phyloP scores from a whole-genome alignment of 345 rosid species.

The Citropsis articulata region DNA sequence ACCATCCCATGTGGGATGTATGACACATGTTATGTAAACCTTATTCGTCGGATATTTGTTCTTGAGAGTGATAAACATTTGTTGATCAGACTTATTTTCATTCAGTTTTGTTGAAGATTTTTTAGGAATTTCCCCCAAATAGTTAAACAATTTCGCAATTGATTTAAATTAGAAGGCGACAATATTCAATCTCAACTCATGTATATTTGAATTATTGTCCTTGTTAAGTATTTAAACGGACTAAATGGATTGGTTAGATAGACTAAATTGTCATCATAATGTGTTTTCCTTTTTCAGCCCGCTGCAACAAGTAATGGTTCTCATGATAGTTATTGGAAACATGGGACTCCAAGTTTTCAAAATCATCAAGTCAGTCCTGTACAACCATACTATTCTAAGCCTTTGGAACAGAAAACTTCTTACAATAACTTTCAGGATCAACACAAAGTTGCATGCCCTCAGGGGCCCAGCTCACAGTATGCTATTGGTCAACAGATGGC shows the following conservation, averaged over 20 bases:
- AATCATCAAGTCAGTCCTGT: slow-evolving; percentile 56
- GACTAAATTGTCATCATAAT: slow-evolving; percentile 12
- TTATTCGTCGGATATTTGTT: neutral
- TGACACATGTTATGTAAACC: neutral
- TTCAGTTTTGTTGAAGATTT: neutral
- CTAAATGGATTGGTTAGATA: slow-evolving; percentile 5
- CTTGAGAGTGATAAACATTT: neutral
- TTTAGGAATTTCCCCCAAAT: neutral
- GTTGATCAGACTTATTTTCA: neutral
- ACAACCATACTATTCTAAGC: slow-evolving; percentile 57
- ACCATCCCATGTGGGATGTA: neutral
- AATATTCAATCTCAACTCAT: neutral
- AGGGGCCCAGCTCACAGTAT: slow-evolving; percentile 56
- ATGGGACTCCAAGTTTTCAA: slow-evolving; percentile 52
- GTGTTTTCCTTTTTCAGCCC: slow-evolving; percentile 53
- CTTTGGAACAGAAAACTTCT: slow-evolving; percentile 53
- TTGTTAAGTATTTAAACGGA: neutral
- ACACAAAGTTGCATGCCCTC: slow-evolving; percentile 54
- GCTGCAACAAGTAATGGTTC: slow-evolving; percentile 50
- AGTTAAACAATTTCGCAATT: neutral
- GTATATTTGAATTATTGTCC: neutral
- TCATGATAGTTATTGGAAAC: slow-evolving; percentile 77
- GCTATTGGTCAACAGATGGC: slow-evolving; percentile 48
- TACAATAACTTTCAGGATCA: slow-evolving; percentile 73
- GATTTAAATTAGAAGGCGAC: neutral